Conservation (phyloP, 306 rosid genomes). For the Astragalus glycyphyllos region DNA sequence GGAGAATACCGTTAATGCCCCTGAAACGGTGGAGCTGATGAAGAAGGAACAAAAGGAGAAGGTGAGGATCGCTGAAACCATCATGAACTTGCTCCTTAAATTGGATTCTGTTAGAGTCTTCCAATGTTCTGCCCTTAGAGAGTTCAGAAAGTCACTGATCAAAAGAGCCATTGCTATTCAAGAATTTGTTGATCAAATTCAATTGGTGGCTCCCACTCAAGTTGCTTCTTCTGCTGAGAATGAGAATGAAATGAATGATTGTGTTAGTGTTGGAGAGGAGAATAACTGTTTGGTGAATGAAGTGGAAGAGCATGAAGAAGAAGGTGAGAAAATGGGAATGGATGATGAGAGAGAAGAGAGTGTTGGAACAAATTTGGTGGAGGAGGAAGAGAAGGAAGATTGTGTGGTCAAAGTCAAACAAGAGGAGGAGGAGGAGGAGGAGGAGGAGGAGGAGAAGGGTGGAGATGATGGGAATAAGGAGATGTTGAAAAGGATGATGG, state of each 20-base stretch:
- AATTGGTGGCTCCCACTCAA: slow-evolving; percentile 21
- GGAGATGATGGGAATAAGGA: slow-evolving; percentile 20
- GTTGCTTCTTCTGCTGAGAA: background rate
- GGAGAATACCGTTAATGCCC: slow-evolving; percentile 38
- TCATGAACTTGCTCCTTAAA: slow-evolving; percentile 69
- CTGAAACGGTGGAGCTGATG: slow-evolving; percentile 43
- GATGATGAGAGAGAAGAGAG: slow-evolving; percentile 40
- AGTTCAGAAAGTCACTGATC: slow-evolving; percentile 58
- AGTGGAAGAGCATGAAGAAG: slow-evolving; percentile 1
- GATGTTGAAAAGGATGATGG: slow-evolving; percentile 59
- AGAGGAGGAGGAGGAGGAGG: background rate
- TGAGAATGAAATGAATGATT: background rate
- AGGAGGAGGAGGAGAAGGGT: background rate
- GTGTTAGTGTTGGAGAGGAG: background rate
- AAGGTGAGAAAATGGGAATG: background rate
- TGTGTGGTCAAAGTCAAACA: background rate
- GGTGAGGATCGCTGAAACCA: slow-evolving; percentile 56
- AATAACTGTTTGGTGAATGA: slow-evolving; percentile 11
- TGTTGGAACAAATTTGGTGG: slow-evolving; percentile 24
- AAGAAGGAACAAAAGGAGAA: slow-evolving; percentile 60
- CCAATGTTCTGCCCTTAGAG: slow-evolving; percentile 59
- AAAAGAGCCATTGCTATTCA: slow-evolving; percentile 68
- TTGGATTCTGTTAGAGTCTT: slow-evolving; percentile 70
- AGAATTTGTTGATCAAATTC: slow-evolving; percentile 61
- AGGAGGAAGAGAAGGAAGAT: slow-evolving; percentile 10